phyloP scores from a whole-genome alignment of 306 rosid genomes.

The Argentina anserina region DNA sequence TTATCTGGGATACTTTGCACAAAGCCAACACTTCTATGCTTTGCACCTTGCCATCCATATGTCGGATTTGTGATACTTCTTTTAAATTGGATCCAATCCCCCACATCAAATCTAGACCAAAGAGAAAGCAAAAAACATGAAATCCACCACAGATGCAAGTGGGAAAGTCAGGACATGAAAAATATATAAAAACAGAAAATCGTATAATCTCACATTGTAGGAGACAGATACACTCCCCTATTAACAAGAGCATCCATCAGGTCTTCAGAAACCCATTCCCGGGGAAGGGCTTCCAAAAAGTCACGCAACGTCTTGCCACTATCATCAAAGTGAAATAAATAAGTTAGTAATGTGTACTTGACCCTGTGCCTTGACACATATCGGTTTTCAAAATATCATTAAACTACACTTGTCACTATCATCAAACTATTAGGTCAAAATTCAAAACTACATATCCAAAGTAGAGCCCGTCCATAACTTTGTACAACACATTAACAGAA shows the following conservation, averaged over 20 bases:
- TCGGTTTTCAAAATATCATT: no score
- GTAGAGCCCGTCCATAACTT: not conserved
- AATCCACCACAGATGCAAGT: not conserved
- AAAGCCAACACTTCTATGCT: slow-evolving; percentile 83
- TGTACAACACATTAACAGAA: not conserved
- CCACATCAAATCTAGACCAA: slow-evolving; percentile 66
- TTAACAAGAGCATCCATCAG: slow-evolving; percentile 77
- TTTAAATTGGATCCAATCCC: slow-evolving; percentile 93
- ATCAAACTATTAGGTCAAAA: slow-evolving; percentile 7
- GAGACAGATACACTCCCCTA: slow-evolving; percentile 76
- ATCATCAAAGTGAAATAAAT: slow-evolving; percentile 33
- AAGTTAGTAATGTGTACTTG: slow-evolving; percentile 8
- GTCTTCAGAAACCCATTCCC: slow-evolving; percentile 96
- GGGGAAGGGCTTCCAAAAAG: slow-evolving; percentile 85
- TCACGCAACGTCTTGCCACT: slow-evolving; percentile 94
- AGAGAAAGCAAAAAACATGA: not conserved
- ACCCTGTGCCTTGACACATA: slow-evolving; percentile 11
- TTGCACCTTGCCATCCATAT: slow-evolving; percentile 91
- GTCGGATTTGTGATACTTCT: slow-evolving; percentile 71
- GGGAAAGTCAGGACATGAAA: slow-evolving; percentile 15
- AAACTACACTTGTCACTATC: no score
- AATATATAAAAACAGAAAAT: slow-evolving; percentile 20
- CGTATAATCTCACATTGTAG: slow-evolving; percentile 52
- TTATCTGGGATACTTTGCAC: slow-evolving; percentile 79
- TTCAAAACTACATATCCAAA: not conserved